A percentile compares a stretch with the other conserved stretches of the same genome.
Conservation (phyloP, 169 alveolate genomes). For the Plasmodium chabaudi region DNA sequence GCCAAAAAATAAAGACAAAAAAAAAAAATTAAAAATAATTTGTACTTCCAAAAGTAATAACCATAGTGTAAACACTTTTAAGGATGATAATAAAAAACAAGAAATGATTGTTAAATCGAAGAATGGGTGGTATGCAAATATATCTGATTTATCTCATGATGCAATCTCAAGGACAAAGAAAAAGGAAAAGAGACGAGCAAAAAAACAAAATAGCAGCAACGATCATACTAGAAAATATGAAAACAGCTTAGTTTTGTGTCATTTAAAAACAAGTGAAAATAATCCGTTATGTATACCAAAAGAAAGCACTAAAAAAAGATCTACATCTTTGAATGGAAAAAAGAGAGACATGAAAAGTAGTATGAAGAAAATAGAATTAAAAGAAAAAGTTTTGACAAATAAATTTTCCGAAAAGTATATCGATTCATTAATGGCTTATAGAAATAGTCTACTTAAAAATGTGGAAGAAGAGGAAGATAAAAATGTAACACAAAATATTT, state of each 20-base stretch:
- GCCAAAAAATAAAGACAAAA: too few species aligned
- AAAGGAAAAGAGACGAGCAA: neutral
- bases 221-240: neutral
- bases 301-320: neutral
- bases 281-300: neutral
- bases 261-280: neutral
- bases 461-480: slow-evolving; percentile 1
- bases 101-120: neutral
- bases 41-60: too few species aligned
- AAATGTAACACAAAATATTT: slow-evolving; percentile 5
- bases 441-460: neutral
- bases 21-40: too few species aligned
- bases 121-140: neutral
- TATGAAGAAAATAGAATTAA: neutral
- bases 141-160: too few species aligned
- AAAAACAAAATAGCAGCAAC: neutral
- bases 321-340: neutral
- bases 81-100: too few species aligned
- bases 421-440: slow-evolving; percentile 2
- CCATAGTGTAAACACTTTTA: too few species aligned
- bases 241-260: neutral
- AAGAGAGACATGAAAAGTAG: neutral
- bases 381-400: neutral
- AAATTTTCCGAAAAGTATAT: neutral
- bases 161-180: neutral